Percentiles rank a stretch among this genome's conserved stretches.
Evolutionary conservation across 2,329 filamentous ascomycete genomes (phyloP).

Genomic region (Neurospora sp.): DNA sequence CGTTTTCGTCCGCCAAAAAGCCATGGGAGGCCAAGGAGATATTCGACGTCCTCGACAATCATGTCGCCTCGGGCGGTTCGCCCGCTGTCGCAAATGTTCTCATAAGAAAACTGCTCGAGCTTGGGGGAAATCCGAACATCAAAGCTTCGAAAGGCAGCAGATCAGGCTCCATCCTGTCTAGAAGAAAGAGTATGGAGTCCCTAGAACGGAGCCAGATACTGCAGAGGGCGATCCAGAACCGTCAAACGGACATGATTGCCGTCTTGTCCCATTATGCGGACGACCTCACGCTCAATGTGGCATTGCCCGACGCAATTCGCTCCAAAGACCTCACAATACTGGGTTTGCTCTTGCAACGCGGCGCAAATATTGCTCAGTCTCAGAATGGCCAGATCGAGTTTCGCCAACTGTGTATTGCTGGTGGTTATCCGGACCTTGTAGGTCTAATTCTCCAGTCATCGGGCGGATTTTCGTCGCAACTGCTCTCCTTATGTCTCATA

Average conservation of each 20-base stretch:
- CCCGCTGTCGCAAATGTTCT: conserved; percentile 47
- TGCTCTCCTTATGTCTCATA: conserved; percentile 40
- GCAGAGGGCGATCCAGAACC: conserved; percentile 39
- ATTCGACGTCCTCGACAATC: conserved; percentile 38
- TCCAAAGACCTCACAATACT: conserved; percentile 32
- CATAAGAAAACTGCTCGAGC: conserved; percentile 36
- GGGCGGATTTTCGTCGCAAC: conserved; percentile 31
- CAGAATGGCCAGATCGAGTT: conserved; percentile 44
- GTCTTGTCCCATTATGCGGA: conserved; percentile 45
- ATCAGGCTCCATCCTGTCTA: conserved; percentile 36
- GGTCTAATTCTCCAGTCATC: conserved; percentile 39
- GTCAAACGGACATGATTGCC: conserved; percentile 42
- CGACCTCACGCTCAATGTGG: conserved; percentile 36
- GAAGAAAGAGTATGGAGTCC: conserved; percentile 40
- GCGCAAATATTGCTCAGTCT: conserved; percentile 37
- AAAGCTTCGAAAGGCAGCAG: conserved; percentile 29
- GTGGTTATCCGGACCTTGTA: conserved; percentile 35
- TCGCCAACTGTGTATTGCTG: conserved; percentile 37
- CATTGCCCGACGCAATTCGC: conserved; percentile 39
- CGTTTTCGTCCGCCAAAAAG: conserved; percentile 40
- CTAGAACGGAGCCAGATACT: conserved; percentile 41
- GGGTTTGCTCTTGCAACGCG: conserved; percentile 39
- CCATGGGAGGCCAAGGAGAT: conserved; percentile 43
- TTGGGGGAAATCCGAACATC: conserved; percentile 42
- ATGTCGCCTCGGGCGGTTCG: conserved; percentile 38